Evolutionary conservation across 2,329 filamentous ascomycete species (phyloP), one percentile per base, ranked within the genome.

Genomic region (Pseudohalonectria lignicola): DNA sequence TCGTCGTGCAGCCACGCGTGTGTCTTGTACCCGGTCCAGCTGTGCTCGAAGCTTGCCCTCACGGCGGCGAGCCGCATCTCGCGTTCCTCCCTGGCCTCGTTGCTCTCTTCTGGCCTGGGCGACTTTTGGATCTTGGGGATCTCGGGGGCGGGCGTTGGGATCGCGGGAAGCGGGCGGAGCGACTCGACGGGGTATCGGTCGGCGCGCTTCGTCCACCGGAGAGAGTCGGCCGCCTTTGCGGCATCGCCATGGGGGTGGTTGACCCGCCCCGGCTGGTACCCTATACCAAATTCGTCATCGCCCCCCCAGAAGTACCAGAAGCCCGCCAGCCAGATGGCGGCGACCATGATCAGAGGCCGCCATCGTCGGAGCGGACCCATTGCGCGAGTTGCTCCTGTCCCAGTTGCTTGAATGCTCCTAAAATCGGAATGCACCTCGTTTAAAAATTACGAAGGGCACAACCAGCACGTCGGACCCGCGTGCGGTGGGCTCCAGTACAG

Each of bases 1-100:
- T 80, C 79, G 51, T 83, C 78, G 34, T 70, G 65, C 48, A 70
- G 66, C 76, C 78, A 83, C 0, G 79, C 79, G 46, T 71, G 55
- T 39, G 65, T 63, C 49, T 68, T 76, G 56, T 84, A 83, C 12
- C 69, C 71, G 8, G 55, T 50, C 74, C 76, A 82, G 42, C 69
- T 68, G 48, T 71, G 71, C 32, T 60, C 43, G 45, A 76, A 76
- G 45, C 62, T 67, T 35, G 61, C 60, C 46, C 61, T 64, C 36
- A 77, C 65, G 17, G 66, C 64, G 12, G 53, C 57, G 34, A 57
- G 56, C 34, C 67, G 57, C 41, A 50, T 46, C 29, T 61, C 50
- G 25, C 64, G 58, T 41, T 55, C 49, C 37, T 55, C 52, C 44
- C 50, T 58, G 15, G 49, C 50, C 16, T 44, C 49, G 31, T 39